Base-by-base conservation (phyloP, 306 rosid genomes). In the Macrotyloma uniflorum region DNA sequence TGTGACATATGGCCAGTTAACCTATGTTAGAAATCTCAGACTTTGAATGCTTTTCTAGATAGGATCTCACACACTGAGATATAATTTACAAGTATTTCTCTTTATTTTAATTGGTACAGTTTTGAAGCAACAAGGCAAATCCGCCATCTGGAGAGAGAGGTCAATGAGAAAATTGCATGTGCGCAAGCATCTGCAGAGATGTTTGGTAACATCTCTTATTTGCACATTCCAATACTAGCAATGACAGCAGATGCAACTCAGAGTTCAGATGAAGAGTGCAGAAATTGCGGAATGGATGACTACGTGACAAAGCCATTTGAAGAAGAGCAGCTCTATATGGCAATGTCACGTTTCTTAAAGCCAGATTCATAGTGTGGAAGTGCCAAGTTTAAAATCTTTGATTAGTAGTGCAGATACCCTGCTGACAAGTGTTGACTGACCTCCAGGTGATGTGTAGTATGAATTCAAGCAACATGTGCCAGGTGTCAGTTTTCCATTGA, bases 201-300 rank as follows among this genome's bases (percentile, higher is more conserved):
- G 89, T 88, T 77, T 64, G 88, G 92, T 32, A 86, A 87, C 74
- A 80, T 82, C 36, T 75, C 82, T 54, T 43, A 63, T 81, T 92
- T 98, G 98, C 97, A 86, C 90, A 95, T 82, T 36, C 98, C 97
- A 32, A 85, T 95, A 74, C 81, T 95, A 75, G 98, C 98, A 22
- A 91, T 95, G 98, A 95, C 98, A 22, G 98, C 98, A 33, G 98
- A 95, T 84, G 92, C 78, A 74, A 89, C 88, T 77, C 98, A 85
- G 72, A 85, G 88, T 79, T 88, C 98, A 77, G 86, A 82, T 77
- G 98, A 95, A 83, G 89, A 90, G 77, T 91, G 98, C 78, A 88
- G 79, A 81, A 82, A 84, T 69, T 92, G 98, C 22, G 98, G 98
- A 85, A 95, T 95, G 98, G 97, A 95, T 76, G 98, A 70, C 72